Evolutionary conservation across 768 basidiomycete species (phyloP).

Genomic region (Royoungia palumana): DNA sequence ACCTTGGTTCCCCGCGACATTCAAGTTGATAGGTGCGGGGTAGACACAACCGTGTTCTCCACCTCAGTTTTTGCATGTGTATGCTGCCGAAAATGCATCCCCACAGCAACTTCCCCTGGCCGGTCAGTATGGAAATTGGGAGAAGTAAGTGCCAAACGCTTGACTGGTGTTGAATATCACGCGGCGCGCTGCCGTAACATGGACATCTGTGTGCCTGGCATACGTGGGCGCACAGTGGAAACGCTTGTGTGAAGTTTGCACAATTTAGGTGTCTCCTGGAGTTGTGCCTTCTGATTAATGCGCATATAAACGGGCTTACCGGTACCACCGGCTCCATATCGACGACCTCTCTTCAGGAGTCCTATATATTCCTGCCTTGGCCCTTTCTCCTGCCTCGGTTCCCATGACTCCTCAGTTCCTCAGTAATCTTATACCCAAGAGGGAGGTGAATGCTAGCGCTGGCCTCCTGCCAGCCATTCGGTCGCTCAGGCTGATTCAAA

Average conservation of each 20-base stretch:
- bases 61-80: too few relatives aligned
- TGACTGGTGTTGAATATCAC: slow-evolving; percentile 8
- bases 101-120: too few relatives aligned
- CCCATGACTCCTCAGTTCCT: slow-evolving; percentile 36
- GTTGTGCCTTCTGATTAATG: slow-evolving; percentile 5
- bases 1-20: too few relatives aligned
- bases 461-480: slow-evolving; percentile 42
- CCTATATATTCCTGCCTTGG: background rate
- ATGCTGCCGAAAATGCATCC: too few relatives aligned
- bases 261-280: slow-evolving; percentile 4
- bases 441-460: slow-evolving; percentile 37
- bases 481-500: slow-evolving; percentile 49
- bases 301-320: slow-evolving; percentile 8
- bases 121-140: too few relatives aligned
- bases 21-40: too few relatives aligned
- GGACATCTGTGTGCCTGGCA: slow-evolving; percentile 15
- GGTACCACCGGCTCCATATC: background rate
- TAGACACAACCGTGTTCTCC: too few relatives aligned
- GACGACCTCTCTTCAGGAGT: background rate
- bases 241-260: slow-evolving; percentile 1
- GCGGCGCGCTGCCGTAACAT: slow-evolving; percentile 15
- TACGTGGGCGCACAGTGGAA: slow-evolving; percentile 1
- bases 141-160: background rate
- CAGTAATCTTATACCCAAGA: slow-evolving; percentile 46
- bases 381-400: background rate